Percentiles rank a stretch among this genome's conserved stretches.
These are phyloP conservation scores for Yarrowia porcina DNA, from an alignment of 805 yeast species.

Conservation along the genomic window DNA sequence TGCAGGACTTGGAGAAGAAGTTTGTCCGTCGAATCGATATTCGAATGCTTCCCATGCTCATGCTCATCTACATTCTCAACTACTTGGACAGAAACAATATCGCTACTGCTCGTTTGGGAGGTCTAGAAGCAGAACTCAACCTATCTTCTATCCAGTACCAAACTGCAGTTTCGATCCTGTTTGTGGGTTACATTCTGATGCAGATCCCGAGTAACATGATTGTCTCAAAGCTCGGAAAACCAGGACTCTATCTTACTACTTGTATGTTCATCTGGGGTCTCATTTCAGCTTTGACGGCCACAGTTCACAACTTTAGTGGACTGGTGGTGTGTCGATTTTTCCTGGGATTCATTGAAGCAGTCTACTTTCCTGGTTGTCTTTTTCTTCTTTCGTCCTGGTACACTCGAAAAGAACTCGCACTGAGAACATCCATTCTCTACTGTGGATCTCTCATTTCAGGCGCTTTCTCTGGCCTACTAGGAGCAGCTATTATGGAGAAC, in stretches of 20 bases:
- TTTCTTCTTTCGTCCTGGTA: constrained; percentile 56
- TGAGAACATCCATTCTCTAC: constrained; percentile 50
- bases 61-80: constrained; percentile 37
- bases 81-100: constrained; percentile 41
- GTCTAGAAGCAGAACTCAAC: constrained; percentile 39
- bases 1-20: constrained; percentile 29
- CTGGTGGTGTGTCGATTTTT: constrained; percentile 46
- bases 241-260: constrained; percentile 47
- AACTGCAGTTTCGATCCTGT: constrained; percentile 43
- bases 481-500: constrained; percentile 50
- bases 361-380: constrained; percentile 50
- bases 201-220: constrained; percentile 38
- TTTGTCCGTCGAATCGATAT: constrained; percentile 49
- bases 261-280: constrained; percentile 52
- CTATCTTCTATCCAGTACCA: constrained; percentile 43
- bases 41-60: constrained; percentile 38
- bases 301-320: constrained; percentile 46
- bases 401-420: constrained; percentile 48
- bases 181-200: constrained; percentile 42
- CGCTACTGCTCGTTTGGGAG: constrained; percentile 39
- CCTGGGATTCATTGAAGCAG: constrained; percentile 50
- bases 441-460: constrained; percentile 51
- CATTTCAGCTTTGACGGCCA: constrained; percentile 49
- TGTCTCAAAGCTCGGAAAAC: constrained; percentile 34
- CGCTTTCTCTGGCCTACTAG: constrained; percentile 55